Conservation (phyloP, 2,329 filamentous ascomycete genomes). For the Stachybotrys echinatus region DNA sequence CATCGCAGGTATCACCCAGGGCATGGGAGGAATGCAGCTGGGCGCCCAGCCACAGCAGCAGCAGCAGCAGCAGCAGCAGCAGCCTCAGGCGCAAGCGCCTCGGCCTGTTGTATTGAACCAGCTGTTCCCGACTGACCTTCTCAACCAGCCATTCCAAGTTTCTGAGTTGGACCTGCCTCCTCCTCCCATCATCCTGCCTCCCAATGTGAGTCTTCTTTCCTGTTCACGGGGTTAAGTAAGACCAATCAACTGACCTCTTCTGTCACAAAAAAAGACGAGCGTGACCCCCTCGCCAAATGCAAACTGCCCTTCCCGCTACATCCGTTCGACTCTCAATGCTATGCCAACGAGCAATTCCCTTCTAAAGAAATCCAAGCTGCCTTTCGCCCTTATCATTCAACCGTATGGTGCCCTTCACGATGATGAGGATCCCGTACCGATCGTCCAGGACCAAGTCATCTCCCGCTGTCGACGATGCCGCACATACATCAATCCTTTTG, state of each 20-base stretch:
- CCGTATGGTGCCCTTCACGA: slow-evolving; percentile 93
- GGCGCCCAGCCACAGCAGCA: slow-evolving; percentile 40
- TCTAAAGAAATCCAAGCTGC: slow-evolving; percentile 93
- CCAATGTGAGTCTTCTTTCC: slow-evolving; percentile 71
- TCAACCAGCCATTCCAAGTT: slow-evolving; percentile 91
- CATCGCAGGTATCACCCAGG: slow-evolving; percentile 71
- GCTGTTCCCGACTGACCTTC: slow-evolving; percentile 84
- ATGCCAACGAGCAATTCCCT: slow-evolving; percentile 88
- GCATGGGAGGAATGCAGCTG: slow-evolving; percentile 82
- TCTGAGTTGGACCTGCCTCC: slow-evolving; percentile 87
- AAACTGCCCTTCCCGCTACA: slow-evolving; percentile 90
- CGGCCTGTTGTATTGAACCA: slow-evolving; percentile 65
- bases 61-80: slow-evolving; percentile 40
- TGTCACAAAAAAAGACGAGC: slow-evolving; percentile 76
- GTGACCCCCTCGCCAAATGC: slow-evolving; percentile 86
- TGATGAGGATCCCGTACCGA: slow-evolving; percentile 81
- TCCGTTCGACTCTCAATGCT: slow-evolving; percentile 91
- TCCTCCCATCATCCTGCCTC: slow-evolving; percentile 82
- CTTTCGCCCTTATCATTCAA: slow-evolving; percentile 93
- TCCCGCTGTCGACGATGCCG: slow-evolving; percentile 92
- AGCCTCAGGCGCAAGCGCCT: slow-evolving; percentile 32
- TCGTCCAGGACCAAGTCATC: slow-evolving; percentile 96
- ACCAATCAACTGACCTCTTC: too few relatives aligned
- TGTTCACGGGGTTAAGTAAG: too few relatives aligned
- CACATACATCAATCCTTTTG: slow-evolving; percentile 97